Evolutionary conservation across 2,329 filamentous ascomycete genomes (phyloP).

Genomic region (Aureobasidium vineae): DNA sequence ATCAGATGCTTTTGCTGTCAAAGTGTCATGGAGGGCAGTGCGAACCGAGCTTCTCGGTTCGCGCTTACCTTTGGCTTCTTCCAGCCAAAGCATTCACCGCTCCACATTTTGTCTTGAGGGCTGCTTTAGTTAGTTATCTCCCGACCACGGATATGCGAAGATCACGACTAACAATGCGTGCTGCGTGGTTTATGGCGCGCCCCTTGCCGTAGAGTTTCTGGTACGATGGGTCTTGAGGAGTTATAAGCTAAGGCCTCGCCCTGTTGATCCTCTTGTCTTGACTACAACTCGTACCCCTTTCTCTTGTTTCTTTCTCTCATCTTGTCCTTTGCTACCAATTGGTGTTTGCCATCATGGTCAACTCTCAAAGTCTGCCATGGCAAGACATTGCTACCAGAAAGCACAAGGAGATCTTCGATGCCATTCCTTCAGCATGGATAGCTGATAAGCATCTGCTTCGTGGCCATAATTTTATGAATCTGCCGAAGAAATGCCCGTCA

Average conservation of each 20-base stretch:
- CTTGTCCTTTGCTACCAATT: not conserved
- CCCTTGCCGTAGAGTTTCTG: not conserved
- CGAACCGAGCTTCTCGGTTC: constrained; percentile 3
- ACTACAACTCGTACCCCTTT: not conserved
- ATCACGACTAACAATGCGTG: not conserved
- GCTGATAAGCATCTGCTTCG: constrained; percentile 3
- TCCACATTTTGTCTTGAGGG: not conserved
- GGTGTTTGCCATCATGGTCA: not conserved
- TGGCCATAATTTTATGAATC: constrained; percentile 2
- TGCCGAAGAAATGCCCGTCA: not conserved
- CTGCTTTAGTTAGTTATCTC: not conserved
- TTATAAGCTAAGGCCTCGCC: not conserved
- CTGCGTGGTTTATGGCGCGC: not conserved
- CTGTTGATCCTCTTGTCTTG: not conserved
- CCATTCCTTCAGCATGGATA: constrained; percentile 16
- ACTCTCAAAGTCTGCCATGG: not conserved
- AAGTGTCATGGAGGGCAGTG: not conserved
- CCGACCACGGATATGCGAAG: not conserved
- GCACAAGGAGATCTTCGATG: constrained; percentile 11
- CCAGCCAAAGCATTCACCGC: constrained; percentile 16
- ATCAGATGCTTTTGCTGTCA: not conserved
- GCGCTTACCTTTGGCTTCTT: not conserved
- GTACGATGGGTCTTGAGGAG: not conserved
- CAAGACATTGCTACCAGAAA: constrained; percentile 11
- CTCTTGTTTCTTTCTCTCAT: not conserved